Base-by-base conservation (phyloP, 1,284 basidiomycete genomes). In the Omphalotus olearius region DNA sequence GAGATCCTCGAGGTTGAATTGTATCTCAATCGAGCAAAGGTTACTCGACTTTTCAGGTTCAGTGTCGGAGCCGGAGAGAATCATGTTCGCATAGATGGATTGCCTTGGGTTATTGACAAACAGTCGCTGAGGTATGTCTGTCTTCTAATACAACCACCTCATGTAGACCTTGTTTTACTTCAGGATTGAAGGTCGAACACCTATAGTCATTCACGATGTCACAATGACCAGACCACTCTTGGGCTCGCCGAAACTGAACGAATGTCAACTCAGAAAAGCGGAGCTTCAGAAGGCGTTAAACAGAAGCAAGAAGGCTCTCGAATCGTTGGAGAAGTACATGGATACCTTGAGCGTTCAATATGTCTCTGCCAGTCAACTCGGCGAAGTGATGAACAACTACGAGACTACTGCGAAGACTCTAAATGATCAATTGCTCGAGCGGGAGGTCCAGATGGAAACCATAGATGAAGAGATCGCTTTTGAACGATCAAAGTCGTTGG, bases 11-110 rank as follows among this genome's bases (percentile, higher is more conserved):
- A 59, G 37, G 66, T 70, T 20, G 65, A 57, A 47, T 53, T 71
- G 18, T 70, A 71, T 52, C 52, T 67, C 17, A 62, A 61, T 10
- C 61, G 63, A 23, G 70, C 70, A 37, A 67, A 72, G 55, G 50
- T 70, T 17, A 65, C 64, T 30, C 62, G 67, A 9, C 37, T 64
- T 2, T 69, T 65, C 59, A 62, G 57, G 42, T 60, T 68, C 45
- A 47, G 46, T 6, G 60, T 69, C 6, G 61, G 64, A 47, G 55
- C 58, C 6, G 69, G 68, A 10, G 64, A 66, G 37, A 71, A 69
- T 46, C 60, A 65, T 37, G 56, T 71, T 10, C 56, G 50, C 14
- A 65, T 70, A 30, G 54, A 57, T 41, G 64, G 64, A 1, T 57
- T 71, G 20, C 69, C 69, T 1, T 54, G 47, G 23, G 59, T 61